phyloP scores from a whole-genome alignment of 441 rosid species.

The Rhodomyrtus psidioides region DNA sequence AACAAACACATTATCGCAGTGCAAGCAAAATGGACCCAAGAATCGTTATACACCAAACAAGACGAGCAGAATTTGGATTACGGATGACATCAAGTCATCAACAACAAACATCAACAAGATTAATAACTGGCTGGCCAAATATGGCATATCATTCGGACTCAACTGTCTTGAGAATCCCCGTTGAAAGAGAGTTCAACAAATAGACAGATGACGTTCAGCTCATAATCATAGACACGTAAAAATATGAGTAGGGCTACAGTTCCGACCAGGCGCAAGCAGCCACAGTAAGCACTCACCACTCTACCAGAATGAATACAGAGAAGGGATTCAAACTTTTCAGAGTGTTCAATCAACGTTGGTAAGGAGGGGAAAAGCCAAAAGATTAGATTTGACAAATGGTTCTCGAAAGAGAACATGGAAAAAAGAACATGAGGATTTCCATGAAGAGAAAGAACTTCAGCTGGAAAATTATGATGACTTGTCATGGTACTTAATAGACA shows the following conservation, averaged over 20 bases:
- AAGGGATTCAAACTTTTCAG: background rate
- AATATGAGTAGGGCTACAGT: background rate
- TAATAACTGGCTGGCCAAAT: background rate
- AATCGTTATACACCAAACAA: background rate
- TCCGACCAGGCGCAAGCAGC: background rate
- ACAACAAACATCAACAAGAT: background rate
- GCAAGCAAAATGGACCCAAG: background rate
- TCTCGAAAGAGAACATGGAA: background rate
- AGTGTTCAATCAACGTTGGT: background rate
- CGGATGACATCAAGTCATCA: background rate
- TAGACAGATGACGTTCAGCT: background rate
- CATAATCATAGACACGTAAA: background rate
- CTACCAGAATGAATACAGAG: background rate
- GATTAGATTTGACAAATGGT: background rate
- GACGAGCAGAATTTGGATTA: background rate
- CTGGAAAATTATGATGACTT: background rate
- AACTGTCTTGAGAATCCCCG: background rate
- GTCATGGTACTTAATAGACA: background rate
- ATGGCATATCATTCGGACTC: background rate
- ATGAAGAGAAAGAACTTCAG: background rate
- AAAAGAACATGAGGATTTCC: background rate
- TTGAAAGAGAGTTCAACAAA: background rate
- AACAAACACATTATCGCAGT: background rate
- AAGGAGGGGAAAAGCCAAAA: background rate
- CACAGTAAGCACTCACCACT: background rate